Percentiles rank a stretch among this genome's conserved stretches.
Evolutionary conservation across 1,284 basidiomycete species (phyloP).

Genomic region (Boletus sp.): DNA sequence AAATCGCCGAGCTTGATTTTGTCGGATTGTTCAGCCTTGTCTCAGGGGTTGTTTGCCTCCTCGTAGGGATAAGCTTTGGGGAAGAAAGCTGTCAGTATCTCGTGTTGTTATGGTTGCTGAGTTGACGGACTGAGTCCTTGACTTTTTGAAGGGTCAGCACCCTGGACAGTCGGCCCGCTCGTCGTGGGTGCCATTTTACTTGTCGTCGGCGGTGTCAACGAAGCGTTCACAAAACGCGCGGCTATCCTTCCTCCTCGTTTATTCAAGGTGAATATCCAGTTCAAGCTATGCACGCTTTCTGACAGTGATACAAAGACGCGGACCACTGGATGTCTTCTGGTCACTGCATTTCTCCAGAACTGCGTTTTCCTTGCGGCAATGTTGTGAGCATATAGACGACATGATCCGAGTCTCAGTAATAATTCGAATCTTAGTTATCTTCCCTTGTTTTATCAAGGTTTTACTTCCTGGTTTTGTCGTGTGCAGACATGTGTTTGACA

Average conservation of each 20-base stretch:
- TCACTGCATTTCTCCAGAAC: conserved; percentile 63
- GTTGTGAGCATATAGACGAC: conserved; percentile 14
- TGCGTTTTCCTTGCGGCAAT: conserved; percentile 56
- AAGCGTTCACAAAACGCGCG: conserved; percentile 67
- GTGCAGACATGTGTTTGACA: not conserved
- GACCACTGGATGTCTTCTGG: conserved; percentile 65
- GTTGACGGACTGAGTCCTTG: not conserved
- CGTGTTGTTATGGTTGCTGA: not conserved
- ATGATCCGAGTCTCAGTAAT: not conserved
- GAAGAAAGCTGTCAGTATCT: conserved; percentile 57
- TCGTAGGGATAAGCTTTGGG: conserved; percentile 78
- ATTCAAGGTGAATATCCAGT: conserved; percentile 54
- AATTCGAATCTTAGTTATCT: conserved; percentile 17
- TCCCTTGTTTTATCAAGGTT: conserved; percentile 24
- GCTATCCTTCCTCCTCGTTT: conserved; percentile 81
- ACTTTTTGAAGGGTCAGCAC: conserved; percentile 31
- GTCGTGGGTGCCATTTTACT: conserved; percentile 63
- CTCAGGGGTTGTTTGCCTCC: conserved; percentile 67
- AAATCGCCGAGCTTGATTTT: conserved; percentile 64
- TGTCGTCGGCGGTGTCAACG: conserved; percentile 59
- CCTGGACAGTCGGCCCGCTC: conserved; percentile 69
- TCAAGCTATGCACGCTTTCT: not conserved
- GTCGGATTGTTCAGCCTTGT: conserved; percentile 71
- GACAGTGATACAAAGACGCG: conserved; percentile 50
- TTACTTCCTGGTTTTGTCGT: not conserved